Base-by-base conservation (phyloP, 768 basidiomycete species). In the Clitopilus hobsonii region DNA sequence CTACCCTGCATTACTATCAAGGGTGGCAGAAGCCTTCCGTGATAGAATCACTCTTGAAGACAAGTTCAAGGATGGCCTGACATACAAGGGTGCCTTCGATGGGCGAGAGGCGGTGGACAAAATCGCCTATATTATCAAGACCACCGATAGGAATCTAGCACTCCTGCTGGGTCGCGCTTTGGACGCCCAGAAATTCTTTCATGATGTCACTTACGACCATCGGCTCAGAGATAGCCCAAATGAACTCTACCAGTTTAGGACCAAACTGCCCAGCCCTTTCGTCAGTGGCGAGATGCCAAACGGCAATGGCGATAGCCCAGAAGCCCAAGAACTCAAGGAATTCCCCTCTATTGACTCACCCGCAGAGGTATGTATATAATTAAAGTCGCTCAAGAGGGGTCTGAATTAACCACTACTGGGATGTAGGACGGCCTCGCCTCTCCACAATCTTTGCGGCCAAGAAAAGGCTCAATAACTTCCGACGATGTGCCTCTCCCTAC, bases 161-260 rank as follows among this genome's bases (percentile, higher is more conserved):
- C 74, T 98, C 45, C 78, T 99, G 2, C 81, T 98, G n/a, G 97
- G 97, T 5, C 83, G 97, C 38, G 94, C 97, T 2, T 76, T 99
- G 52, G 97, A 98, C 65, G 89, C 95, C 7, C 97, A 98, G 69
- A 98, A 98, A 73, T 98, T 94, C 73, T 98, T 99, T 67, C 97
- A 99, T 65, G 97, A 98, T 65, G 97, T 99, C 61, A 98, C 97
- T 7, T 99, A 98, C 66, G 96, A 98, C 65, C 97, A 99, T 68
- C 88, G 96, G 13, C 68, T 99, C 55, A 77, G 97, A 51, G 97
- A 98, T 70, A 93, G 85, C 63, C 74, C 85, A 0, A 79, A 80
- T 58, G 97, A 99, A 71, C 71, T 99, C 26, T 99, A 98, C 70
- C 94, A 96, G 66, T 98, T 99, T 71, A 79, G 85, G 59, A 87